phyloP scores from a whole-genome alignment of 306 rosid species.

The Luffa acutangula region DNA sequence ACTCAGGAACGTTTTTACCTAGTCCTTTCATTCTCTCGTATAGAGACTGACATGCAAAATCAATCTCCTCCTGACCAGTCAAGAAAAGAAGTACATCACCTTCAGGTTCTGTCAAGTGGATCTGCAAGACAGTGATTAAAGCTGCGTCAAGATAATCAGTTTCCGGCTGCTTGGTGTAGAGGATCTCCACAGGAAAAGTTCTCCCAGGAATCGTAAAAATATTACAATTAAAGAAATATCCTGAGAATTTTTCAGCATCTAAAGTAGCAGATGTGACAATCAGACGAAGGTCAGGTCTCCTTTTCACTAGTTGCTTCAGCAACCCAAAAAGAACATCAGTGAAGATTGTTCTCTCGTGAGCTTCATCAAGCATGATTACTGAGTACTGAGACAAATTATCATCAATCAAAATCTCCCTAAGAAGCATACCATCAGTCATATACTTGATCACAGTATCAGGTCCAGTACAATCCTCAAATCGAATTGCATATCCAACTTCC shows the following conservation, averaged over 20 bases:
- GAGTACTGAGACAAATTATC: slow-evolving; percentile 67
- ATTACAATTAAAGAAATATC: slow-evolving; percentile 67
- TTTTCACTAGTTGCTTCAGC: slow-evolving; percentile 63
- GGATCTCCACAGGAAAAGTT: slow-evolving; percentile 72
- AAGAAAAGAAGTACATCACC: slow-evolving; percentile 86
- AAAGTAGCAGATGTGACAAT: slow-evolving; percentile 86
- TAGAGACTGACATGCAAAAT: slow-evolving; percentile 76
- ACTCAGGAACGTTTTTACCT: slow-evolving; percentile 58
- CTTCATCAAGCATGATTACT: slow-evolving; percentile 88
- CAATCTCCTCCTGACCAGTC: slow-evolving; percentile 95
- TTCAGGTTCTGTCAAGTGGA: slow-evolving; percentile 84
- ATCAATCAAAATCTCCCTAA: slow-evolving; percentile 69
- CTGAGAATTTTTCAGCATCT: slow-evolving; percentile 83
- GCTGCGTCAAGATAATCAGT: slow-evolving; percentile 76
- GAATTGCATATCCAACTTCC: slow-evolving; percentile 89
- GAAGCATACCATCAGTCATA: slow-evolving; percentile 89
- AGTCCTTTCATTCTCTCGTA: slow-evolving; percentile 79
- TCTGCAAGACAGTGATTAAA: slow-evolving; percentile 65
- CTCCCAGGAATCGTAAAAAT: slow-evolving; percentile 83
- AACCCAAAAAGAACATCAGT: slow-evolving; percentile 89
- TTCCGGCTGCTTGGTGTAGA: slow-evolving; percentile 76
- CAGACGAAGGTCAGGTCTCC: slow-evolving; percentile 65
- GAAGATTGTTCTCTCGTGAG: slow-evolving; percentile 71
- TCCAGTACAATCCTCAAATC: slow-evolving; percentile 82
- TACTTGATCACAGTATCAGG: slow-evolving; percentile 76